These are phyloP conservation scores for Myriosclerotinia scirpicola DNA, from an alignment of 2,329 filamentous ascomycete genomes.

Conservation along the genomic window DNA sequence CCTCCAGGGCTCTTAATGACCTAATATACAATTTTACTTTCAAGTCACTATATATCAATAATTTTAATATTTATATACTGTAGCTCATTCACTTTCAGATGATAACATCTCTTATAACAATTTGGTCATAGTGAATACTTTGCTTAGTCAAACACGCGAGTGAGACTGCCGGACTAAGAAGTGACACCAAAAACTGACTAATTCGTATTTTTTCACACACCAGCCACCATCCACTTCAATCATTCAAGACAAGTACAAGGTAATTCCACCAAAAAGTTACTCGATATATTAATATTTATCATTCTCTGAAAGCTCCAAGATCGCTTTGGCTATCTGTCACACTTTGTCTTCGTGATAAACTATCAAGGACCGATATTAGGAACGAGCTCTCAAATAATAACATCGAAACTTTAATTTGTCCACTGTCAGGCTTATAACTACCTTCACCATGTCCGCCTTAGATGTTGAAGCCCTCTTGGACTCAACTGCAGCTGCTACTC, in stretches of 20 bases:
- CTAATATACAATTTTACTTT: constrained; percentile 28
- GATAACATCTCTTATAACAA: not conserved
- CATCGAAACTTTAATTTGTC: not conserved
- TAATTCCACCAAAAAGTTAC: constrained; percentile 4
- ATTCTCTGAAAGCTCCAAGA: not conserved
- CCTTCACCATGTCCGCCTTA: constrained; percentile 60
- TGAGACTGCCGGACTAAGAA: not conserved
- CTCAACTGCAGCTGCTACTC: constrained; percentile 67
- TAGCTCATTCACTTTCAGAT: not conserved
- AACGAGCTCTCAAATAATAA: not conserved
- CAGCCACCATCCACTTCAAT: constrained; percentile 6
- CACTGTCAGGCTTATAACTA: constrained; percentile 16
- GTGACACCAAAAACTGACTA: not conserved
- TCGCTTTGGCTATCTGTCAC: not conserved
- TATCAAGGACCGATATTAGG: not conserved
- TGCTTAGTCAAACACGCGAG: too few relatives aligned
- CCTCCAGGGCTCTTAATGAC: constrained; percentile 28
- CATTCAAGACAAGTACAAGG: not conserved
- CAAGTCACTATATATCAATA: not conserved
- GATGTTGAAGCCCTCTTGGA: constrained; percentile 92
- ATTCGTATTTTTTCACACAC: not conserved
- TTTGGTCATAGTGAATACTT: too few relatives aligned
- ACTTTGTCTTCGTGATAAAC: not conserved
- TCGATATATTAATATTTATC: not conserved
- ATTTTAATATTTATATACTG: not conserved